Conservation (phyloP, 2,329 filamentous ascomycete species). For the Aureobasidium melanogenum region DNA sequence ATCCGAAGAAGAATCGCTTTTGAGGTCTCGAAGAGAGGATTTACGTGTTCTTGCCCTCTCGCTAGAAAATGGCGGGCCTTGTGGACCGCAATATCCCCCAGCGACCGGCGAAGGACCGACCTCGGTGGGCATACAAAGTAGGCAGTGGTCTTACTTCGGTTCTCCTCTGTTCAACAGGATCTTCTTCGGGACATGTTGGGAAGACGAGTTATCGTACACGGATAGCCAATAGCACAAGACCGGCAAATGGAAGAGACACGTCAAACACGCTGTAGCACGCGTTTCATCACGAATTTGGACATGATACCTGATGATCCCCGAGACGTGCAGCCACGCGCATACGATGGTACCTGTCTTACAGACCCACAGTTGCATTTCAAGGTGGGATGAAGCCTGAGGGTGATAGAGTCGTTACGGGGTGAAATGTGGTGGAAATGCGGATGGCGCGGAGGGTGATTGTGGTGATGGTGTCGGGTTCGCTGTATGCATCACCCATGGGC, state of each 20-base stretch:
- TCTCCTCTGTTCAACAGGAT: not conserved
- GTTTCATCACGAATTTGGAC: not conserved
- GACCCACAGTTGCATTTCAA: not conserved
- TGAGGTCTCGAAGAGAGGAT: not conserved
- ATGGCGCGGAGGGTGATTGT: not conserved
- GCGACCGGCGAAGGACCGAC: constrained; percentile 12
- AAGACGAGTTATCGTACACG: not conserved
- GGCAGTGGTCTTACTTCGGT: constrained; percentile 11
- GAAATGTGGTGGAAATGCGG: constrained; percentile 4
- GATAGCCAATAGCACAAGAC: not conserved
- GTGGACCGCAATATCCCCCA: not conserved
- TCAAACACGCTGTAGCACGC: not conserved
- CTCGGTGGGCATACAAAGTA: not conserved
- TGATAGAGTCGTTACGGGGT: constrained; percentile 5
- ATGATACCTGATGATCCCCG: constrained; percentile 6
- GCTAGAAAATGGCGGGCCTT: not conserved
- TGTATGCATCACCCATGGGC: not conserved
- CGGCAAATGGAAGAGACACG: not conserved
- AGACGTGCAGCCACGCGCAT: constrained; percentile 6
- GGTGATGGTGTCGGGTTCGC: not conserved
- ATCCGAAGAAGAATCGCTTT: not conserved
- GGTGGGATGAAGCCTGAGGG: not conserved
- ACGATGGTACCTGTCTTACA: not conserved
- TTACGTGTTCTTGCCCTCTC: not conserved
- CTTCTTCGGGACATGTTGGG: constrained; percentile 7